These are phyloP conservation scores for Lecanicillium sp. DNA, from an alignment of 2,329 filamentous ascomycete species.

Conservation along the genomic window DNA sequence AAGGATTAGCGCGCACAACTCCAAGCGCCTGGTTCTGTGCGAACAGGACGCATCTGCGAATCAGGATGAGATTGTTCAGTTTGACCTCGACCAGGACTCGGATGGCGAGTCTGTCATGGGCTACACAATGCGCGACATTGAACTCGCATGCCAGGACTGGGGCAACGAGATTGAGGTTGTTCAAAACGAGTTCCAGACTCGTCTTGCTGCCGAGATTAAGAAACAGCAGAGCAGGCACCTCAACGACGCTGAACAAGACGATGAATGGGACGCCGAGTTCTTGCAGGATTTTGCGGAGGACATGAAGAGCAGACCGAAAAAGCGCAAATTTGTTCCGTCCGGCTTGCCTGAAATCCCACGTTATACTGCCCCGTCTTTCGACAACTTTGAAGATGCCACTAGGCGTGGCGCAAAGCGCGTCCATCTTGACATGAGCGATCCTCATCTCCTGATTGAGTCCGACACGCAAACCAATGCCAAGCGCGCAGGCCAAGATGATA, in stretches of 20 bases:
- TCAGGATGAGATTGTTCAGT: slow-evolving; percentile 33
- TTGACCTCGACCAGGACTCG: slow-evolving; percentile 45
- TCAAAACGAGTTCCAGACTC: slow-evolving; percentile 30
- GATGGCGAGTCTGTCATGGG: slow-evolving; percentile 65
- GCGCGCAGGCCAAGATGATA: slow-evolving; percentile 48
- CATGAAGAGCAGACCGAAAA: slow-evolving; percentile 52
- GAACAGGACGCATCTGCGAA: slow-evolving; percentile 31
- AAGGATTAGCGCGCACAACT: slow-evolving; percentile 46
- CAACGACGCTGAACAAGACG: slow-evolving; percentile 39
- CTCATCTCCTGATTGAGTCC: slow-evolving; percentile 77
- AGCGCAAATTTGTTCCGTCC: slow-evolving; percentile 57
- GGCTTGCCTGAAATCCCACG: slow-evolving; percentile 53
- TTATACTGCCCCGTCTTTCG: slow-evolving; percentile 65
- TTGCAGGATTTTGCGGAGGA: slow-evolving; percentile 42
- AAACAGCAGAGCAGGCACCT: slow-evolving; percentile 26
- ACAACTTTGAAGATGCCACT: slow-evolving; percentile 72
- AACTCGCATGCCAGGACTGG: slow-evolving; percentile 84
- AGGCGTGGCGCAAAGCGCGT: slow-evolving; percentile 71
- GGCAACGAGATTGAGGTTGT: slow-evolving; percentile 54
- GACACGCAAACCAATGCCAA: slow-evolving; percentile 59
- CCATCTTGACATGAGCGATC: slow-evolving; percentile 80
- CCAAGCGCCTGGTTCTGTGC: slow-evolving; percentile 42
- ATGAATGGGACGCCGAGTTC: slow-evolving; percentile 61
- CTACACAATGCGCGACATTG: slow-evolving; percentile 72
- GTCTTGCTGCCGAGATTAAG: slow-evolving; percentile 27